Evolutionary conservation across 306 rosid species (phyloP), one percentile per base, ranked within the genome.

Genomic region (Ormosia emarginata): DNA sequence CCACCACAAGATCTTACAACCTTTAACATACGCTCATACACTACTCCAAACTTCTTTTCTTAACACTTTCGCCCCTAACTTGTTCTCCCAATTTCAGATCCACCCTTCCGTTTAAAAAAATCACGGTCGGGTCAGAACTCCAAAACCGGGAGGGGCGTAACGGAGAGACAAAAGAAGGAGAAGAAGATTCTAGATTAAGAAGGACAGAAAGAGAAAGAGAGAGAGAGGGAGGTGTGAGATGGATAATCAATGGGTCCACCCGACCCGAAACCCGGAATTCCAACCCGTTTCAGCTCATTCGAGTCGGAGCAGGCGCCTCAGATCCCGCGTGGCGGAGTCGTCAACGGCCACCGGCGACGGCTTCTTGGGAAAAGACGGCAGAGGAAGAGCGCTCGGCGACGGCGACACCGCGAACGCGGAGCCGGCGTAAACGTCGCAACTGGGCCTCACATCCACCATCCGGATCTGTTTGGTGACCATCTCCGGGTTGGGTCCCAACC

Each of bases 301-400:
- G 13, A 95, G 87, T 10, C 99, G 89, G 33, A 95, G 98, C 71
- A 95, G 67, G 8, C 97, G 97, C 85, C 99, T 88, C 71, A 95
- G 90, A 79, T 90, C 92, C 84, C 97, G 81, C 30, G 99, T 90
- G 2, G 99, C 99, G 9, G 90, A 90, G 85, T 93, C 93, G 10
- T 85, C 97, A 0, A 83, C 90, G 49, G 64, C 57, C 67, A 63
- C 53, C 13, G 85, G 57, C 39, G 46, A 53, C 37, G 49, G 86
- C 71, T 86, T 86, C 91, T 66, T 92, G 9, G 83, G 84, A 85
- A 95, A 95, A 39, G 97, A 93, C 3, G 99, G 97, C 12, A 95
- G 18, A 5, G 97, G 97, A 43, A 95, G 97, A 32, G 97, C 88
- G 80, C 93, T 93, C 34, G 97, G 99, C 37, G 89, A 85, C 68